Percentiles rank a stretch among this genome's conserved stretches.
Evolutionary conservation across 1,139 yeast species (phyloP).

Genomic region (Scheffersomyces stambukii): DNA sequence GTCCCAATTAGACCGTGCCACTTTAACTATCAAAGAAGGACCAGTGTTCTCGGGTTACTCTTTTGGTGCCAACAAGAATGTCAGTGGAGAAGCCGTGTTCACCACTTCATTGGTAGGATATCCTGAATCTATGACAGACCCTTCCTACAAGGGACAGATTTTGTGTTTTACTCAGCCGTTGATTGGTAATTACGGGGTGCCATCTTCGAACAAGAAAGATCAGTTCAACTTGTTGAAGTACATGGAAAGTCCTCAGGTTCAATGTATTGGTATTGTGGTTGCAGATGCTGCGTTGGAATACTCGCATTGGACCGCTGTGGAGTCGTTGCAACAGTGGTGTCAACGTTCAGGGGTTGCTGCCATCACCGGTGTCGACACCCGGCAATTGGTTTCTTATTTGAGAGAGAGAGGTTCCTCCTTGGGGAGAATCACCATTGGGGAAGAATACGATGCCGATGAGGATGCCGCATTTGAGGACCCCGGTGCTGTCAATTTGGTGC

Average conservation of each 20-base stretch:
- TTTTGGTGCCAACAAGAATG: constrained; percentile 88
- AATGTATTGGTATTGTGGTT: constrained; percentile 94
- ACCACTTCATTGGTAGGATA: constrained; percentile 96
- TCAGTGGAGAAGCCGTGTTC: constrained; percentile 96
- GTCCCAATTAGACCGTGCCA: constrained; percentile 68
- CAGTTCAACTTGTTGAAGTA: constrained; percentile 80
- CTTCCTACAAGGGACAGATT: constrained; percentile 93
- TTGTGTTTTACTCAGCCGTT: constrained; percentile 95
- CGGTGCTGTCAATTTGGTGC: constrained; percentile 85
- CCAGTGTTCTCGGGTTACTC: constrained; percentile 92
- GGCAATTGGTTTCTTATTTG: constrained; percentile 85
- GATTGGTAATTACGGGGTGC: constrained; percentile 97
- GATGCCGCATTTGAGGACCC: constrained; percentile 93
- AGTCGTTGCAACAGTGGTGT: constrained; percentile 93
- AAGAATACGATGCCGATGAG: constrained; percentile 85
- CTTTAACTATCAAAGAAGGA: constrained; percentile 86
- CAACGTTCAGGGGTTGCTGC: constrained; percentile 96
- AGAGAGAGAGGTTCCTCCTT: constrained; percentile 95
- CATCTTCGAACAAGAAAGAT: constrained; percentile 76
- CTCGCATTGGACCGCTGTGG: constrained; percentile 99
- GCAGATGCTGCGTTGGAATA: constrained; percentile 93
- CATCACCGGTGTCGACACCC: constrained; percentile 93
- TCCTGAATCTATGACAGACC: constrained; percentile 98
- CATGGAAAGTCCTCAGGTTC: constrained; percentile 87
- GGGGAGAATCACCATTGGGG: constrained; percentile 86